Base-by-base conservation (phyloP, 768 basidiomycete genomes). In the Boletus insuetus region DNA sequence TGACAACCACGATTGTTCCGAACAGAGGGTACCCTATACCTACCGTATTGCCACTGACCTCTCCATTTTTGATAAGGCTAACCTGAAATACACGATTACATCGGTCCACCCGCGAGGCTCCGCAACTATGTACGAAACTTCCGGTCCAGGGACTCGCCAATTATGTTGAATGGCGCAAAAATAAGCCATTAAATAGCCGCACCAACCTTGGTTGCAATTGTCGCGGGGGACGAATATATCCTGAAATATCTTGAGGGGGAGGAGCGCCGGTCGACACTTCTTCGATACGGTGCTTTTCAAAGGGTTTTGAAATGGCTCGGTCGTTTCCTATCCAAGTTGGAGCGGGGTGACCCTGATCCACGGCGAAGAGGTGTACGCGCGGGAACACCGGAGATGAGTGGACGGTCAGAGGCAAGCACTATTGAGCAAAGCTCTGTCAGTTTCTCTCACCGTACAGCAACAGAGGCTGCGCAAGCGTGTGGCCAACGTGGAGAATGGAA, bases 221-320 rank as follows among this genome's bases (percentile, higher is more conserved):
- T 55, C 53, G 49, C 46, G 67, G 53, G 56, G 55, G 55, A 53
- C 51, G 34, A 51, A 52, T 9, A 52, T 9, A 47, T 59, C 68
- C 60, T 55, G 63, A 65, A 71, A 69, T 69, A 71, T 58, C 69
- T 51, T 24, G 51, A 34, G 32, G 57, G 60, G 56, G 55, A 5
- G 26, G 46, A 43, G 32, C 45, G 42, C 46, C 31, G 31, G 32
- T 17, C 29, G 37, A 53, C n/a, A 19, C 17, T 53, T 53, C 68
- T 64, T 69, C 68, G 68, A 69, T 54, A 38, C 65, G 65, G 68
- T 61, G 61, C 65, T 69, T 71, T 70, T 71, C 63, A 67, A 71
- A 29, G 46, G 42, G 62, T 56, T 60, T 53, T 14, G 41, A 42
- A 32, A 47, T 56, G 59, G 56, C 54, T 53, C 48, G 51, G 42